Conservation (phyloP, 345 rosid genomes). For the Moringa oleifera region DNA sequence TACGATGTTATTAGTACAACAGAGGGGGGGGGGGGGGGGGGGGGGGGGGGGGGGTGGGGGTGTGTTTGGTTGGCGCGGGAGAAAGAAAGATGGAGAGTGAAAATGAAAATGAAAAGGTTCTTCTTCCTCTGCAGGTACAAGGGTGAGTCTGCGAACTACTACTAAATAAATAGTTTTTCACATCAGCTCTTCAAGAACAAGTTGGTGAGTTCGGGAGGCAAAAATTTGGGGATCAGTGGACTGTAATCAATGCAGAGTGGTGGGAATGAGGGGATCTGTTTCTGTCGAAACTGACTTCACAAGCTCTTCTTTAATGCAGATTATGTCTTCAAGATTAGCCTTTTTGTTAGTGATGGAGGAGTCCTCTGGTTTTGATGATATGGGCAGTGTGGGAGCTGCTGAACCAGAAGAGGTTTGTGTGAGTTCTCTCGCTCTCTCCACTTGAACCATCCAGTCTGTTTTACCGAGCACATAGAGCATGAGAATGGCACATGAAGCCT, state of each 20-base stretch:
- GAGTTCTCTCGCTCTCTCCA: slow-evolving; percentile 62
- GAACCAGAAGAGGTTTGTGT: slow-evolving; percentile 23
- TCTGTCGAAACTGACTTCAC: slow-evolving; percentile 39
- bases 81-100: background rate
- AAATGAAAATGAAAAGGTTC: background rate
- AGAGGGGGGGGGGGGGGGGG: no score
- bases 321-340: slow-evolving; percentile 31
- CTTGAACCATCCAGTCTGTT: slow-evolving; percentile 76
- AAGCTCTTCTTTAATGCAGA: slow-evolving; percentile 31
- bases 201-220: slow-evolving; percentile 7
- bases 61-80: no score
- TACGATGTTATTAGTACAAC: slow-evolving; percentile 20
- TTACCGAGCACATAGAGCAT: slow-evolving; percentile 61
- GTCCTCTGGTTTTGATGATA: slow-evolving; percentile 19
- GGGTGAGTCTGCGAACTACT: background rate
- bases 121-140: slow-evolving; percentile 17
- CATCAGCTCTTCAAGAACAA: slow-evolving; percentile 14
- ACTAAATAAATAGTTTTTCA: slow-evolving; percentile 2
- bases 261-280: slow-evolving; percentile 40
- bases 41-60: no score
- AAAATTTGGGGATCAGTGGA: slow-evolving; percentile 15
- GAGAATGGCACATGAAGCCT: slow-evolving; percentile 73
- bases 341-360: slow-evolving; percentile 13
- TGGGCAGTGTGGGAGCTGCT: slow-evolving; percentile 22
- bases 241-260: slow-evolving; percentile 22